Evolutionary conservation across 2,329 filamentous ascomycete species (phyloP).

Genomic region (Sclerotinia minor): DNA sequence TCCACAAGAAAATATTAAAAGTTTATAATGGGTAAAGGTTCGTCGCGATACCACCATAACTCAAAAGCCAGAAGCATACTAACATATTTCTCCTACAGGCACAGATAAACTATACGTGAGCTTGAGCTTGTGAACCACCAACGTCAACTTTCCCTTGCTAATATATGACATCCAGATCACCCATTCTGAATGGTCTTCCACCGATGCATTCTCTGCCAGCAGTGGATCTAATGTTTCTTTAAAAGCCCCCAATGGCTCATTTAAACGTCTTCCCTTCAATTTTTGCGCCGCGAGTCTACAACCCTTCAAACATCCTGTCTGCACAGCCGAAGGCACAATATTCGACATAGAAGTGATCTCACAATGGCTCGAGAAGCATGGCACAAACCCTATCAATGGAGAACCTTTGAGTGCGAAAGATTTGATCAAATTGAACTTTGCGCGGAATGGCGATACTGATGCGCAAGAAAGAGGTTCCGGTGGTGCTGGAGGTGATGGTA

Average conservation of each 20-base stretch:
- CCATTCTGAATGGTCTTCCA: constrained; percentile 95
- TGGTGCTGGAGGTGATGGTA: constrained; percentile 57
- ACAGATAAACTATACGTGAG: constrained; percentile 53
- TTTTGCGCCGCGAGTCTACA: constrained; percentile 96
- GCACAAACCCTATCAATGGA: constrained; percentile 88
- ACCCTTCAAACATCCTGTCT: constrained; percentile 92
- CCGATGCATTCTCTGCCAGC: constrained; percentile 83
- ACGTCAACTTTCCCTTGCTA: constrained; percentile 12
- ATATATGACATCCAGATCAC: constrained; percentile 64
- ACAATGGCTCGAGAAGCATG: constrained; percentile 90
- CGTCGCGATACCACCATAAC: constrained; percentile 22
- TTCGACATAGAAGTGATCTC: constrained; percentile 95
- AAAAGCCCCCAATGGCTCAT: constrained; percentile 59
- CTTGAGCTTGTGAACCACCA: constrained; percentile 28
- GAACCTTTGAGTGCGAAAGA: constrained; percentile 76
- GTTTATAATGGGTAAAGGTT: constrained; percentile 39
- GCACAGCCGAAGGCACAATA: constrained; percentile 81
- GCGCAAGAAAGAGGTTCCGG: constrained; percentile 48
- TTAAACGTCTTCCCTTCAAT: constrained; percentile 93
- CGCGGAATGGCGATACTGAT: constrained; percentile 77
- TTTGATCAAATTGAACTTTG: constrained; percentile 86
- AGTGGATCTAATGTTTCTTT: constrained; percentile 68
- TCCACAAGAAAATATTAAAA: constrained; percentile 7
- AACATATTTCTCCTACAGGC: constrained; percentile 39
- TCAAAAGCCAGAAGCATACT: neutral